Evolutionary conservation across 148 eudicot species (phyloP).

Genomic region (Mesembryanthemum crystallinum): DNA sequence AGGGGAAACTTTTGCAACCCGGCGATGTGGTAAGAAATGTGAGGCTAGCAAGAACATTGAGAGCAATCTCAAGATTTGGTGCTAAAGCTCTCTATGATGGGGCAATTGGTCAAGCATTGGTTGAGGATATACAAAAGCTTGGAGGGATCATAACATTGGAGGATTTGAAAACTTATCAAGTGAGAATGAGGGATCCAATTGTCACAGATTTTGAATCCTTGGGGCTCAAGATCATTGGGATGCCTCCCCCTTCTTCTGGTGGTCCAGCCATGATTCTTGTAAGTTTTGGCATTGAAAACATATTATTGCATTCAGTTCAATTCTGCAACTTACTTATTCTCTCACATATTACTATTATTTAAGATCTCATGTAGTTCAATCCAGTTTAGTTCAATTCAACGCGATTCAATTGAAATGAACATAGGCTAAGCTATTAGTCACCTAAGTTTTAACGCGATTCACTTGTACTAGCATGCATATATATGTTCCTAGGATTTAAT

Average conservation of each 20-base stretch:
- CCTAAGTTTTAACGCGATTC: no score
- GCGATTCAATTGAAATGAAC: no score
- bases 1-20: slow-evolving; percentile 43
- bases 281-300: no score
- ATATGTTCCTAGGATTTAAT: no score
- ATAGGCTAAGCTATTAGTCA: no score
- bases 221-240: slow-evolving; percentile 57
- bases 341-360: no score
- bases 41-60: slow-evolving; percentile 50
- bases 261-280: slow-evolving; percentile 64
- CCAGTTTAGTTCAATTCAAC: no score
- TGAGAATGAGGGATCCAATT: slow-evolving; percentile 42
- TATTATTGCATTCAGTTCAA: no score
- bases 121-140: slow-evolving; percentile 54
- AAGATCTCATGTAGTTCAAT: no score
- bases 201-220: slow-evolving; percentile 34
- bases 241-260: slow-evolving; percentile 88
- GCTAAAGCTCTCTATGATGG: slow-evolving; percentile 55
- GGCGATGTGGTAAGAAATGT: slow-evolving; percentile 62
- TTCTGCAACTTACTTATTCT: neutral
- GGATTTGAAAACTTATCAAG: slow-evolving; percentile 54
- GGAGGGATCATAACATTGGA: slow-evolving; percentile 79
- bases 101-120: slow-evolving; percentile 45
- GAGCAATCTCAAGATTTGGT: slow-evolving; percentile 56
- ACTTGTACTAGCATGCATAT: no score